phyloP scores from a whole-genome alignment of 345 rosid genomes.

The Ricinus communis region DNA sequence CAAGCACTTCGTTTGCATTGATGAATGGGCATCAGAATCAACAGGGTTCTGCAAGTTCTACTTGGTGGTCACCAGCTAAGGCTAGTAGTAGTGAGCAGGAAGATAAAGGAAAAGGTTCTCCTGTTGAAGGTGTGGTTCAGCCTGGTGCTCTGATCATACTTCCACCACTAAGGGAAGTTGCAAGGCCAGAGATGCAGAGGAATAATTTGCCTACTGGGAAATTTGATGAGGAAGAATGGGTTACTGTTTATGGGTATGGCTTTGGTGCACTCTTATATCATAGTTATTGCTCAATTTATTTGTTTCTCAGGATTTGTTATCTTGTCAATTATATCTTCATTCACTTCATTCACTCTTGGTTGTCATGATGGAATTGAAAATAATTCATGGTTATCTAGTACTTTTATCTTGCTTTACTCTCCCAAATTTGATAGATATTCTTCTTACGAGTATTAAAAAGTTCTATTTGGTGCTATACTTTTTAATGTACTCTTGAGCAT shows the following conservation, averaged over 20 bases:
- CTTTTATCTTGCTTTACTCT: not conserved
- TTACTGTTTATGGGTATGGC: conserved; percentile 91
- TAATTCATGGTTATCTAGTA: not conserved
- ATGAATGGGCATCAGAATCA: conserved; percentile 60
- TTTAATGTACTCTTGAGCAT: not conserved
- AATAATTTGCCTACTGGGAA: conserved; percentile 67
- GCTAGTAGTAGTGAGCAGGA: conserved; percentile 60
- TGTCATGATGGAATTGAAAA: not conserved
- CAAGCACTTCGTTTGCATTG: conserved; percentile 60
- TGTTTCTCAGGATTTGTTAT: not conserved
- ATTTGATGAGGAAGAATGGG: conserved; percentile 95
- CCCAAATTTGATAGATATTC: not conserved
- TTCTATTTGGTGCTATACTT: not conserved
- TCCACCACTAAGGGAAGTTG: conserved; percentile 93
- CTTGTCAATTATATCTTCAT: not conserved
- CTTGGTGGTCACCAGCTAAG: conserved; percentile 80
- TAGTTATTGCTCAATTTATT: not conserved
- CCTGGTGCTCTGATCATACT: conserved; percentile 81
- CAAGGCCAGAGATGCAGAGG: conserved; percentile 85
- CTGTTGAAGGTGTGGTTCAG: conserved; percentile 88
- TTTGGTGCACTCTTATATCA: not conserved
- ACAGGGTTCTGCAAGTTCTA: conserved; percentile 53
- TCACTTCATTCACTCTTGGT: not conserved
- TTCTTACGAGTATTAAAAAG: not conserved
- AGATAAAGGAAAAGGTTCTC: conserved; percentile 85